These are phyloP conservation scores for Oidiodendron maius DNA, from an alignment of 495 filamentous ascomycete species.

Conservation along the genomic window DNA sequence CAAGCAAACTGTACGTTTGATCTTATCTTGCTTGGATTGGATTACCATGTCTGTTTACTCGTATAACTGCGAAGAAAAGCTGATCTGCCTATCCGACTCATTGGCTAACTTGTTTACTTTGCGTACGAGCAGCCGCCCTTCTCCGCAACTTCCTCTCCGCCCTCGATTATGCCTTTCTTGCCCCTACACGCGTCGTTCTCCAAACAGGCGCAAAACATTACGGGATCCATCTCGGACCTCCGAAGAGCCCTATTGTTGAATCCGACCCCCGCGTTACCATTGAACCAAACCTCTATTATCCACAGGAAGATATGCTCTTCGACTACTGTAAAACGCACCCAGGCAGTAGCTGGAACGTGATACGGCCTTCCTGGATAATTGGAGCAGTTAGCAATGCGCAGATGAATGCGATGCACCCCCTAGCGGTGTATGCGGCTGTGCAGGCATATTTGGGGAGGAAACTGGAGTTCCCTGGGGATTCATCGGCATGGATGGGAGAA, in stretches of 20 bases:
- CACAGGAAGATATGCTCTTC: slow-evolving; percentile 1
- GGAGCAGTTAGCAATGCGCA: not conserved
- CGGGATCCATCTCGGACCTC: slow-evolving; percentile 41
- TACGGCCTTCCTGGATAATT: not conserved
- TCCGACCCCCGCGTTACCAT: slow-evolving; percentile 34
- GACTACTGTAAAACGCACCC: not conserved
- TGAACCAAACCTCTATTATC: slow-evolving; percentile 33
- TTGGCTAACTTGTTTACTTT: too few species aligned
- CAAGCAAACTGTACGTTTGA: slow-evolving; percentile 36
- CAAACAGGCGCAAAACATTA: slow-evolving; percentile 47
- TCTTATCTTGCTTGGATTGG: too few species aligned
- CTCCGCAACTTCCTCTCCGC: slow-evolving; percentile 41
- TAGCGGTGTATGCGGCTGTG: slow-evolving; percentile 1
- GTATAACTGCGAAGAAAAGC: too few species aligned
- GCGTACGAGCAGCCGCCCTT: too few species aligned
- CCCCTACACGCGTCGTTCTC: slow-evolving; percentile 40
- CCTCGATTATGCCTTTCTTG: slow-evolving; percentile 30
- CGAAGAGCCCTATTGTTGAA: slow-evolving; percentile 36
- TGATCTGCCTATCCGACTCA: too few species aligned
- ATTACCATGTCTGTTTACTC: too few species aligned
- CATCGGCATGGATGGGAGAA: not conserved
- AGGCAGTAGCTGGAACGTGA: not conserved
- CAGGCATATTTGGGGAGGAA: not conserved
- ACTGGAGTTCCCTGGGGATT: not conserved
- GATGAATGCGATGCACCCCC: not conserved